These are phyloP conservation scores for Scheffersomyces quercinus DNA, from an alignment of 1,139 yeast genomes.

Conservation along the genomic window DNA sequence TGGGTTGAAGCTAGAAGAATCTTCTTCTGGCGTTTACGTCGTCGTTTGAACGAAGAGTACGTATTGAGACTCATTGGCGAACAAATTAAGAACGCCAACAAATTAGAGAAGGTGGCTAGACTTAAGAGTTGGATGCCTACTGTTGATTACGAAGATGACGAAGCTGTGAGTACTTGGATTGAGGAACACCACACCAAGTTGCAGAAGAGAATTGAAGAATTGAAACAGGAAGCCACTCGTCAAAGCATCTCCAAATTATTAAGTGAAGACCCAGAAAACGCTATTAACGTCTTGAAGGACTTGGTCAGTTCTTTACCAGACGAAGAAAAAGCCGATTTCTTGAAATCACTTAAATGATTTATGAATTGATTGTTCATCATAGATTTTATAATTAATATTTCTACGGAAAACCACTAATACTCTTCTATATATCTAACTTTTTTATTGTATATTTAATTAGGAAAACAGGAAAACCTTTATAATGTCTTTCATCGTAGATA, in stretches of 20 bases:
- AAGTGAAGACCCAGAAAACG: conserved; percentile 55
- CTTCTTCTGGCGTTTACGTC: conserved; percentile 98
- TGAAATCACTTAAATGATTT: conserved; percentile 29
- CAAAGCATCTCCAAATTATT: conserved; percentile 61
- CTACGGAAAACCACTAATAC: no score
- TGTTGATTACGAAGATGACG: conserved; percentile 71
- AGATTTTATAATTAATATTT: no score
- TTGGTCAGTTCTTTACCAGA: conserved; percentile 59
- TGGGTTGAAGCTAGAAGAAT: conserved; percentile 90
- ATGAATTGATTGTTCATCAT: background rate
- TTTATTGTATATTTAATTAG: no score
- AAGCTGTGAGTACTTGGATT: conserved; percentile 81
- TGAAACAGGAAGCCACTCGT: conserved; percentile 65
- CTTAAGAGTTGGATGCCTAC: conserved; percentile 86
- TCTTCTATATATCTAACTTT: no score
- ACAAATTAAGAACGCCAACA: conserved; percentile 59
- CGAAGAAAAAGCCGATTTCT: conserved; percentile 57
- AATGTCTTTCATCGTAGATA: no score
- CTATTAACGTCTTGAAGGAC: conserved; percentile 60
- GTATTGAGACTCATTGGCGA: conserved; percentile 73
- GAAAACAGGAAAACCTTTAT: no score
- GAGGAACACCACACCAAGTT: conserved; percentile 72
- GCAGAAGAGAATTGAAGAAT: conserved; percentile 60
- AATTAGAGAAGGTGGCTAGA: conserved; percentile 83
- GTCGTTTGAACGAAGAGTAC: conserved; percentile 93